Evolutionary conservation across 2,329 filamentous ascomycete genomes (phyloP).

Genomic region (Penicillium paneum): DNA sequence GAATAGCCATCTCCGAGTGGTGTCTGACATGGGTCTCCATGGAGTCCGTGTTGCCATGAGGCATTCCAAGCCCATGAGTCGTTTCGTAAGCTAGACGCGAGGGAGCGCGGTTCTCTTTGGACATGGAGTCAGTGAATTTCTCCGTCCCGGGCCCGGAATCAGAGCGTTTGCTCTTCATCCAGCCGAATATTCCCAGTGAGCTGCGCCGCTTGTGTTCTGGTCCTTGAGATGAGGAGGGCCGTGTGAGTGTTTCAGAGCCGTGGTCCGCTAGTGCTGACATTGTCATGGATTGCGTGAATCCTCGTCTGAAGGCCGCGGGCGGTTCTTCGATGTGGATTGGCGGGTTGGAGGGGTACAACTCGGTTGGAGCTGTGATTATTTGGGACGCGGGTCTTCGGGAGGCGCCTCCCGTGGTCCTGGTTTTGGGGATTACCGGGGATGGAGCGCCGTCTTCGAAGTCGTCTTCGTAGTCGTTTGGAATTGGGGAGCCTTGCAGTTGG

Average conservation of each 20-base stretch:
- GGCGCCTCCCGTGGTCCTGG: conserved; percentile 18
- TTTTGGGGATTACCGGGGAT: conserved; percentile 35
- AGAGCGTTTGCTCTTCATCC: conserved; percentile 38
- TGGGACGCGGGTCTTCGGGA: conserved; percentile 14
- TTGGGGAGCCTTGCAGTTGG: conserved; percentile 27
- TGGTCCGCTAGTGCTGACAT: conserved; percentile 17
- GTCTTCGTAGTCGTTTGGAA: conserved; percentile 22
- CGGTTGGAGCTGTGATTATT: conserved; percentile 14
- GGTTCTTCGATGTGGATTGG: conserved; percentile 15
- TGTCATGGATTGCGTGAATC: conserved; percentile 30
- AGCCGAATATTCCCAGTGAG: conserved; percentile 39
- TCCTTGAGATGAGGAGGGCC: conserved; percentile 29
- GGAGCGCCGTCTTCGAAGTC: conserved; percentile 33
- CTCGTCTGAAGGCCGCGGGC: conserved; percentile 3
- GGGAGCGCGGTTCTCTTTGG: conserved; percentile 14
- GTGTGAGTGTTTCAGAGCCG: conserved; percentile 17
- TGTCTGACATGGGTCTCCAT: conserved; percentile 13
- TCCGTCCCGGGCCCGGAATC: conserved; percentile 11
- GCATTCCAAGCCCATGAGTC: conserved; percentile 1
- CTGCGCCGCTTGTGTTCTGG: conserved; percentile 38
- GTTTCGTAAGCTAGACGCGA: conserved; percentile 19
- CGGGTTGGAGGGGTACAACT: conserved; percentile 15
- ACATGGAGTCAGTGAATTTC: background rate
- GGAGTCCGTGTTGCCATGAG: conserved; percentile 14
- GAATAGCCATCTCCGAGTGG: conserved; percentile 9